Conservation (phyloP, 140 eudicot genomes). For the Erigeron philadelphicus region DNA sequence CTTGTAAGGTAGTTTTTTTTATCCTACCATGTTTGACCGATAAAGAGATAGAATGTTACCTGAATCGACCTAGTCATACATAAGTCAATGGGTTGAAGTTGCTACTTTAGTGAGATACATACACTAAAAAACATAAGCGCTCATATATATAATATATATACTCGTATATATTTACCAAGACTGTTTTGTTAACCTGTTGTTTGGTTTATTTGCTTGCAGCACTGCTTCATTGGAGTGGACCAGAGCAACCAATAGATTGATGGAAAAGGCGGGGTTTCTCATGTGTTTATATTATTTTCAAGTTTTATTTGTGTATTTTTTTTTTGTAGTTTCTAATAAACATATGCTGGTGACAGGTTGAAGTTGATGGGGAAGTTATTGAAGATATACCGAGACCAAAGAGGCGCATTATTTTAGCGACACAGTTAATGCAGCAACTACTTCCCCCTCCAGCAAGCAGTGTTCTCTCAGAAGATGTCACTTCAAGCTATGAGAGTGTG, state of each 20-base stretch:
- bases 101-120: no score
- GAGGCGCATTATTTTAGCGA: conserved; percentile 59
- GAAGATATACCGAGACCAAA: conserved; percentile 55
- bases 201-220: conserved; percentile 36
- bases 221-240: conserved; percentile 64
- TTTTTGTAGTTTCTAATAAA: conserved; percentile 9
- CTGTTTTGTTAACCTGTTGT: conserved; percentile 10
- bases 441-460: conserved; percentile 52
- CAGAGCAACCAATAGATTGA: conserved; percentile 42
- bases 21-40: no score
- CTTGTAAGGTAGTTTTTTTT: no score
- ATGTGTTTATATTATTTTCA: neutral
- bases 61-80: no score
- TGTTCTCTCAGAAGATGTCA: conserved; percentile 53
- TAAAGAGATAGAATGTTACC: no score
- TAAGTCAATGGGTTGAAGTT: no score
- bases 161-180: neutral
- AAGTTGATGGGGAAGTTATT: conserved; percentile 43
- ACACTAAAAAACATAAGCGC: neutral
- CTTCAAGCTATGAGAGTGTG: conserved; percentile 36
- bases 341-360: conserved; percentile 47
- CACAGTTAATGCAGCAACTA: conserved; percentile 80
- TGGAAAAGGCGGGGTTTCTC: conserved; percentile 61
- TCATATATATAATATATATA: neutral
- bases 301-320: neutral